Evolutionary conservation across 257 asterid genomes (phyloP).

Genomic region (Henckelia pumila): DNA sequence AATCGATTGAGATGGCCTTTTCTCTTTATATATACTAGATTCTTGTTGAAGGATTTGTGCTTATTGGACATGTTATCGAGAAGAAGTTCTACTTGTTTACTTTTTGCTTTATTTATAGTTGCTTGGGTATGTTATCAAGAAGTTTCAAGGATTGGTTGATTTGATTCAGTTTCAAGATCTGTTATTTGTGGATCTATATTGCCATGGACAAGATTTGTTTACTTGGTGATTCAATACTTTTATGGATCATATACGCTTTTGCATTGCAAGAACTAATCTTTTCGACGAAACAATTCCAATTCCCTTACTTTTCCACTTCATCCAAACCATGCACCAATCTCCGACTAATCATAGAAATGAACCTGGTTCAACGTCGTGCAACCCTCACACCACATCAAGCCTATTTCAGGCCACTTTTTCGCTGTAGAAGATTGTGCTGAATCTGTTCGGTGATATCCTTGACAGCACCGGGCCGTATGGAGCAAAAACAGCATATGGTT

Average conservation of each 20-base stretch:
- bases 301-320: background rate
- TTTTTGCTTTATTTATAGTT: background rate
- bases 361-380: background rate
- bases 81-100: background rate
- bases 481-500: background rate
- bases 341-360: background rate
- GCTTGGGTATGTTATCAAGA: background rate
- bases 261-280: background rate
- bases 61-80: background rate
- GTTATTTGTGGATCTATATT: no score
- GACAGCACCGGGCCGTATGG: background rate
- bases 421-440: background rate
- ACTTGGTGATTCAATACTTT: background rate
- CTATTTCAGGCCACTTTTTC: background rate
- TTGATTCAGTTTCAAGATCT: no score
- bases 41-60: background rate
- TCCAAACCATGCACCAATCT: background rate
- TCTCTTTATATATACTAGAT: background rate
- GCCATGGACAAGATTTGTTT: background rate
- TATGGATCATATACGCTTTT: background rate
- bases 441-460: background rate
- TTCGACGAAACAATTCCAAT: background rate
- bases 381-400: background rate
- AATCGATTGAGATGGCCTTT: no score
- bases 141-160: no score